Evolutionary conservation across 352 stramenopile species (phyloP).

Genomic region (Pythium sp.): DNA sequence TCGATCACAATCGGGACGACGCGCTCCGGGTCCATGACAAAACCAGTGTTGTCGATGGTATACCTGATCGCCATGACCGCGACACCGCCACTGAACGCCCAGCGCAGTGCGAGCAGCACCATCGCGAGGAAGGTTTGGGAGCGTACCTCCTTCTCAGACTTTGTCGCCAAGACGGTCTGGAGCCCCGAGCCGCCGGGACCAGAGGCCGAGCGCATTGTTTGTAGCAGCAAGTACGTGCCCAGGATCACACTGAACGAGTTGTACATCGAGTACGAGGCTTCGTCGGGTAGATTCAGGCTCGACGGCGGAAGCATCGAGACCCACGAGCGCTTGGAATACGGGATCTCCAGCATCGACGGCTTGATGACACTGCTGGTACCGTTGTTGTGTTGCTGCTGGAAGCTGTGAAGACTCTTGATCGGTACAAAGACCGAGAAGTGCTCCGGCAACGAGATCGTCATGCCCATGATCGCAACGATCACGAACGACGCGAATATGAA

Average conservation of each 20-base stretch:
- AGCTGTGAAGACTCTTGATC: constrained; percentile 26
- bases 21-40: constrained; percentile 66
- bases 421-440: constrained; percentile 65
- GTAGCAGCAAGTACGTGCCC: constrained; percentile 55
- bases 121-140: constrained; percentile 78
- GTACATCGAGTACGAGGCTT: constrained; percentile 72
- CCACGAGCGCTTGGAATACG: constrained; percentile 51
- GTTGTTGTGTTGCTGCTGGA: neutral
- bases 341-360: constrained; percentile 43
- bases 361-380: neutral
- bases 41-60: constrained; percentile 35
- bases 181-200: constrained; percentile 64
- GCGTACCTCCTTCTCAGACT: constrained; percentile 75
- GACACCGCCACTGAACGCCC: constrained; percentile 74
- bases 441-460: constrained; percentile 49
- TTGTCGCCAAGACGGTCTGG: constrained; percentile 72
- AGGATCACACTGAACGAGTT: constrained; percentile 63
- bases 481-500: constrained; percentile 81
- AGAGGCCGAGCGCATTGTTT: constrained; percentile 67
- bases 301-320: constrained; percentile 36
- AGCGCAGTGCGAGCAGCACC: constrained; percentile 65
- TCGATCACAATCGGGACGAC: constrained; percentile 74
- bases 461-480: constrained; percentile 56
- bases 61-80: constrained; percentile 72
- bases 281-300: constrained; percentile 33